These are phyloP conservation scores for Phaseolus coccineus DNA, from an alignment of 331 rosid genomes.

Conservation along the genomic window DNA sequence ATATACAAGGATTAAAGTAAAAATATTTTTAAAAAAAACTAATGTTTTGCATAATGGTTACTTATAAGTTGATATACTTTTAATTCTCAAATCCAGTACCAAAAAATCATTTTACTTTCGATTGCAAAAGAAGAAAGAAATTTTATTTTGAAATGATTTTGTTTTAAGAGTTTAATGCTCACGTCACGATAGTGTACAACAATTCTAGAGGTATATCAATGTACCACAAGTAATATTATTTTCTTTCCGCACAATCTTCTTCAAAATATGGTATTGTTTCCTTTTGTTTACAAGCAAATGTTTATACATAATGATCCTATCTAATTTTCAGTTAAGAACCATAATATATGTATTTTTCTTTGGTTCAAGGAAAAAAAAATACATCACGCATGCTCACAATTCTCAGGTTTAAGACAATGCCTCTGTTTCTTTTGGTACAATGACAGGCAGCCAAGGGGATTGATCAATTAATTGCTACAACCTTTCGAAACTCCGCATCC, in stretches of 20 bases:
- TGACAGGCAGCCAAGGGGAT: background rate
- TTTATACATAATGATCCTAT: too few relatives aligned
- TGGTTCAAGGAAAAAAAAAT: background rate
- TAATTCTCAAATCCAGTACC: too few relatives aligned
- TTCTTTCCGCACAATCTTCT: background rate
- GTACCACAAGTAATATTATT: background rate
- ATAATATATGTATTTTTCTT: too few relatives aligned
- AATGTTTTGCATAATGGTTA: too few relatives aligned
- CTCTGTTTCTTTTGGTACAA: background rate
- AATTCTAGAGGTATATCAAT: too few relatives aligned
- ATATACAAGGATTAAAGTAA: too few relatives aligned
- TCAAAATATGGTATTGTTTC: background rate
- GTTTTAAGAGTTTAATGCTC: too few relatives aligned
- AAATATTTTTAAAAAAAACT: too few relatives aligned
- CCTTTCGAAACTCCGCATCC: background rate
- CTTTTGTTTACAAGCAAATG: background rate
- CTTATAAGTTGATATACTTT: too few relatives aligned
- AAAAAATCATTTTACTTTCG: background rate
- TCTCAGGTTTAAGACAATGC: background rate
- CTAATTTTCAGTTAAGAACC: too few relatives aligned
- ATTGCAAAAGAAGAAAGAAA: background rate
- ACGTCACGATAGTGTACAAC: too few relatives aligned
- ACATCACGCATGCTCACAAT: background rate
- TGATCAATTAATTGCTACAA: background rate
- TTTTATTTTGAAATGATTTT: background rate